phyloP scores from a whole-genome alignment of 352 stramenopile species.

The Peronospora belbahrii region DNA sequence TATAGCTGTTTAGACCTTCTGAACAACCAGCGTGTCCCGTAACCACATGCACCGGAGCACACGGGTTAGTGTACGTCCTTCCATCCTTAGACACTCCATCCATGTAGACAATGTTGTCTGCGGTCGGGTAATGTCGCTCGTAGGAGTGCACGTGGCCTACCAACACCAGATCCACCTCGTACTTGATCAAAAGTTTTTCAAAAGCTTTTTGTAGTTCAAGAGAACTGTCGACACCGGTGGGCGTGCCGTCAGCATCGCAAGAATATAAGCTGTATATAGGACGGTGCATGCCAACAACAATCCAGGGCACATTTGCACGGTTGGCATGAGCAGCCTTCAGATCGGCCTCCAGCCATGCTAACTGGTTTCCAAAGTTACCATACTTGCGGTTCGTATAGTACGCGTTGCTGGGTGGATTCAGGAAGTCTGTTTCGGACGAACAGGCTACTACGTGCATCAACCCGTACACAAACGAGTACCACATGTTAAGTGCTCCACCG shows the following conservation, averaged over 20 bases:
- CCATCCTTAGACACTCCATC: constrained; percentile 37
- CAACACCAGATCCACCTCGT: constrained; percentile 50
- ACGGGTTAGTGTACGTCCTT: constrained; percentile 32
- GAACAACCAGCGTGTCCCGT: constrained; percentile 25
- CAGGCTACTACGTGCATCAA: constrained; percentile 60
- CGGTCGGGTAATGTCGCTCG: constrained; percentile 39
- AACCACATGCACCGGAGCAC: constrained; percentile 47
- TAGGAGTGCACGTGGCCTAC: constrained; percentile 48
- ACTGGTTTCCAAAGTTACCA: constrained; percentile 35
- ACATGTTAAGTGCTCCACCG: constrained; percentile 36
- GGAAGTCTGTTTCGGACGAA: constrained; percentile 61
- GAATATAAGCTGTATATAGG: constrained; percentile 38
- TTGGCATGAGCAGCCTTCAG: constrained; percentile 40
- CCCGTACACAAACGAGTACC: constrained; percentile 37
- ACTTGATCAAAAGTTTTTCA: constrained; percentile 51
- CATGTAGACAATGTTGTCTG: constrained; percentile 26
- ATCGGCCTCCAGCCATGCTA: constrained; percentile 47
- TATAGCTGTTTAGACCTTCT: constrained; percentile 25
- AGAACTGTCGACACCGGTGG: constrained; percentile 16
- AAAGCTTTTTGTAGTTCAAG: constrained; percentile 37
- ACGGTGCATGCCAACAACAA: constrained; percentile 48
- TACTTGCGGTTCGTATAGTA: constrained; percentile 25
- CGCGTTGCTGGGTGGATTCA: constrained; percentile 28
- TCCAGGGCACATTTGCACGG: constrained; percentile 37
- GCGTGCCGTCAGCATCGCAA: constrained; percentile 14